phyloP scores from a whole-genome alignment of 768 basidiomycete species.

The Rhodotorula toruloides region DNA sequence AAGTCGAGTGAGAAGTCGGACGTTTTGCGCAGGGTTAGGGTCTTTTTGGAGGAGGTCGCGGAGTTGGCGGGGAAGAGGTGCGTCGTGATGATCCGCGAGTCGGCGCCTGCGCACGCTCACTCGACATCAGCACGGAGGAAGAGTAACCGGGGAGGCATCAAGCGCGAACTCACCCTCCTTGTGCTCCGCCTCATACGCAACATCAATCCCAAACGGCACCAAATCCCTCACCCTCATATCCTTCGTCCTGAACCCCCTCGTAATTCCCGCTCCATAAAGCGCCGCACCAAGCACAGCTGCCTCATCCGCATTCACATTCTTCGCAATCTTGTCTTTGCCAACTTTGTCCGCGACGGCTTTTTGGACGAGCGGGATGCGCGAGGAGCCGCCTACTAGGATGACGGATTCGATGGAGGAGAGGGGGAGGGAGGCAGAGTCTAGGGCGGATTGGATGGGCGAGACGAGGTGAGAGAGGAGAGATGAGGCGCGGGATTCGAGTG shows the following conservation, averaged over 20 bases:
- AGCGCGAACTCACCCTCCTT: no score
- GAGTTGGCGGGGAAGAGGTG: slow-evolving; percentile 71
- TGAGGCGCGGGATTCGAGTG: slow-evolving; percentile 66
- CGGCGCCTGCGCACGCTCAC: slow-evolving; percentile 26
- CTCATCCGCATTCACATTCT: slow-evolving; percentile 96
- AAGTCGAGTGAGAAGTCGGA: slow-evolving; percentile 75
- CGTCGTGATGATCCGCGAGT: slow-evolving; percentile 66
- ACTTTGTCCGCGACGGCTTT: slow-evolving; percentile 68
- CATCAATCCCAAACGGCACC: slow-evolving; percentile 47
- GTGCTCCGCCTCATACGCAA: slow-evolving; percentile 36
- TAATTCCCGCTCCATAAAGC: slow-evolving; percentile 80
- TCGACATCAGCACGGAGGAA: not conserved
- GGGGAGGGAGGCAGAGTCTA: slow-evolving; percentile 61
- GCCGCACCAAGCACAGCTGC: slow-evolving; percentile 82
- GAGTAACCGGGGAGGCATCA: not conserved
- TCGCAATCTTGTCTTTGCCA: slow-evolving; percentile 80
- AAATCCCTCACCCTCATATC: slow-evolving; percentile 79
- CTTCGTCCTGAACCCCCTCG: slow-evolving; percentile 90
- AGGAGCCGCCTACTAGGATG: slow-evolving; percentile 85
- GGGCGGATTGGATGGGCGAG: slow-evolving; percentile 68
- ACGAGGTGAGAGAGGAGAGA: slow-evolving; percentile 63
- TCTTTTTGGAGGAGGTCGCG: slow-evolving; percentile 75
- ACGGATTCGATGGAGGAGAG: slow-evolving; percentile 77
- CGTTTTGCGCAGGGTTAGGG: slow-evolving; percentile 74
- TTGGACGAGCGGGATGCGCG: slow-evolving; percentile 88